phyloP scores from a whole-genome alignment of 139 green algal genomes.

The Chlamydomonas applanata region DNA sequence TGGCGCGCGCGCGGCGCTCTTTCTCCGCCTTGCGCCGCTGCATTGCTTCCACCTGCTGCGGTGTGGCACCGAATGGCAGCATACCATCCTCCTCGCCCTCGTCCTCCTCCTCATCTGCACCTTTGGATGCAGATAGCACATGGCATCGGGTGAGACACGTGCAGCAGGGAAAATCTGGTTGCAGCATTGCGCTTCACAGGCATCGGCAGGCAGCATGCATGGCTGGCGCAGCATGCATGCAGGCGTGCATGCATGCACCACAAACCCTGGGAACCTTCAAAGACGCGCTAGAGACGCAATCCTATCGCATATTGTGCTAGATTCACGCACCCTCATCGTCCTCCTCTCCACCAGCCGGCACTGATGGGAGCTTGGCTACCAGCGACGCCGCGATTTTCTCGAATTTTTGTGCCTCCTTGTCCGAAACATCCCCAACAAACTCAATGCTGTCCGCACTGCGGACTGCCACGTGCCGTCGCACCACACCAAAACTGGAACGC shows the following conservation, averaged over 20 bases:
- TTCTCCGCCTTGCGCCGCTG: not conserved
- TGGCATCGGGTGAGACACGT: no score
- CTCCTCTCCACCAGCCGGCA: slow-evolving; percentile 25
- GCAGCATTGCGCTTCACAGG: no score
- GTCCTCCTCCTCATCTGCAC: not conserved
- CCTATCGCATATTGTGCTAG: no score
- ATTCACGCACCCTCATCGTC: not conserved
- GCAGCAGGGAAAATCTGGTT: no score
- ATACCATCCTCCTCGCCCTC: slow-evolving; percentile 9
- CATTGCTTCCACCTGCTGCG: not conserved
- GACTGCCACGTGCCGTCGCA: not conserved
- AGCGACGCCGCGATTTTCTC: slow-evolving; percentile 43
- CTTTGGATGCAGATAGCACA: not conserved
- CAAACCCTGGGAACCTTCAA: no score
- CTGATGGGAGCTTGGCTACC: slow-evolving; percentile 26
- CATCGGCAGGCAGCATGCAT: no score
- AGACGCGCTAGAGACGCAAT: no score
- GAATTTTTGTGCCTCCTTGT: slow-evolving; percentile 38
- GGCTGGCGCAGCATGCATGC: not conserved
- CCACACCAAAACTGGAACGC: no score
- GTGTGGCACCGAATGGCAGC: slow-evolving; percentile 12
- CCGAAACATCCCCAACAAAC: slow-evolving; percentile 22
- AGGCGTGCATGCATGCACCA: not conserved
- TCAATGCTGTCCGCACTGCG: slow-evolving; percentile 12
- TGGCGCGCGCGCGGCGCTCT: not conserved